Percentiles rank a stretch among this genome's conserved stretches.
Evolutionary conservation across 345 rosid species (phyloP).

Genomic region (Luvunga scandens): DNA sequence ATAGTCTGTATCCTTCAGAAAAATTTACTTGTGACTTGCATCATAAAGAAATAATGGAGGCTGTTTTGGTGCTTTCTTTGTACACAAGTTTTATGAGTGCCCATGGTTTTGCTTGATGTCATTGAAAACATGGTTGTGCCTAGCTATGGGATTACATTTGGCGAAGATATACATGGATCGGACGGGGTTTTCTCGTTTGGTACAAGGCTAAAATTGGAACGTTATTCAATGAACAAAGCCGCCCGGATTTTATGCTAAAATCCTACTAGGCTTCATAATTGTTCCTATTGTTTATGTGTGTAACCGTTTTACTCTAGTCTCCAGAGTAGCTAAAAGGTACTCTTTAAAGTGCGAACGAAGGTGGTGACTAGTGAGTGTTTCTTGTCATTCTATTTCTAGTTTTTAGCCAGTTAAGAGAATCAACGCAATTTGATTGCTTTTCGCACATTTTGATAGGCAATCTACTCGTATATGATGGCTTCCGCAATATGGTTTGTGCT

Average conservation of each 20-base stretch:
- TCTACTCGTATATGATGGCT: background rate
- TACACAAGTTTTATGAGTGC: background rate
- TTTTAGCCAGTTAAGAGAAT: background rate
- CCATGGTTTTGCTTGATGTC: background rate
- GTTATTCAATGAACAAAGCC: background rate
- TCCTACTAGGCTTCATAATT: background rate
- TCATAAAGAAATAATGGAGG: background rate
- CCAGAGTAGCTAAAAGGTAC: background rate
- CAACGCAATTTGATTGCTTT: background rate
- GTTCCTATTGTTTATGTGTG: background rate
- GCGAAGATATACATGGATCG: background rate
- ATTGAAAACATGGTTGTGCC: background rate
- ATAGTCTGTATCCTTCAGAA: background rate
- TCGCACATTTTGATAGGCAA: background rate
- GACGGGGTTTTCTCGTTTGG: background rate
- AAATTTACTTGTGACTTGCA: background rate
- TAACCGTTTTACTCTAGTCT: background rate
- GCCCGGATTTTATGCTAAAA: background rate
- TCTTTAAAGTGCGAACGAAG: background rate
- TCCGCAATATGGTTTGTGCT: background rate
- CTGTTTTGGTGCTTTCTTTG: background rate
- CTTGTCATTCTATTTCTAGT: background rate
- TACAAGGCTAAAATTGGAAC: background rate
- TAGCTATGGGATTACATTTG: background rate
- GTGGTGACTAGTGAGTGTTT: background rate